These are phyloP conservation scores for Aspergillus fischeri DNA, from an alignment of 2,329 filamentous ascomycete species.

Conservation along the genomic window DNA sequence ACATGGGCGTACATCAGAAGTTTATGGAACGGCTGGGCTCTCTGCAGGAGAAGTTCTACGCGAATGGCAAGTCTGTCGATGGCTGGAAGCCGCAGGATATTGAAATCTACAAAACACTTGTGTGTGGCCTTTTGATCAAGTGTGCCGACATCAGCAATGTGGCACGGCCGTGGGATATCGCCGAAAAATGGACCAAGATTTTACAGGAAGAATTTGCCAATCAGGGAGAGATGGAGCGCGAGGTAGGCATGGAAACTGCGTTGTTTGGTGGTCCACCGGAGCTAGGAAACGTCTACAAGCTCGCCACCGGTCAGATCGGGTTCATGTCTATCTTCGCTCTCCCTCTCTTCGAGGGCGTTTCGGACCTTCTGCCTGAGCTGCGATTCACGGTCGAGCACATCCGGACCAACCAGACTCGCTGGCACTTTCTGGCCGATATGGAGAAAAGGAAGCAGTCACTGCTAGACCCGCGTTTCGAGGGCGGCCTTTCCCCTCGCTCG, in stretches of 20 bases:
- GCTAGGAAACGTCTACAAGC: constrained; percentile 74
- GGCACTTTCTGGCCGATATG: constrained; percentile 44
- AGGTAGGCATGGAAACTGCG: constrained; percentile 81
- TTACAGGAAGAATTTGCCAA: constrained; percentile 94
- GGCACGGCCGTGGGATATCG: constrained; percentile 76
- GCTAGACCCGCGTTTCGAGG: constrained; percentile 16
- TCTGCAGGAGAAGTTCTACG: constrained; percentile 71
- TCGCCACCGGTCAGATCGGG: constrained; percentile 82
- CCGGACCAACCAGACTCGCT: constrained; percentile 68
- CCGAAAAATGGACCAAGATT: constrained; percentile 84
- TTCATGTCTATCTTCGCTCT: constrained; percentile 97
- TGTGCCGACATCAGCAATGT: constrained; percentile 99
- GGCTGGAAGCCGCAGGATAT: constrained; percentile 72
- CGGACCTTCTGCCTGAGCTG: constrained; percentile 81
- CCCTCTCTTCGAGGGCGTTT: constrained; percentile 83
- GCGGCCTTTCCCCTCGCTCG: constrained; percentile 32
- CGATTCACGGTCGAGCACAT: constrained; percentile 80
- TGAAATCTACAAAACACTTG: constrained; percentile 71
- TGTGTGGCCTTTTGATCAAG: constrained; percentile 93
- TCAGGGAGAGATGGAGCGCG: constrained; percentile 85
- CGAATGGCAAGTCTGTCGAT: constrained; percentile 59
- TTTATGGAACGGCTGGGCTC: constrained; percentile 89
- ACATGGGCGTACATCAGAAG: constrained; percentile 95
- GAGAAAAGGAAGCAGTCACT: constrained; percentile 26
- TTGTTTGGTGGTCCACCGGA: constrained; percentile 75